These are phyloP conservation scores for Betula pendula DNA, from an alignment of 306 rosid genomes.

Conservation along the genomic window DNA sequence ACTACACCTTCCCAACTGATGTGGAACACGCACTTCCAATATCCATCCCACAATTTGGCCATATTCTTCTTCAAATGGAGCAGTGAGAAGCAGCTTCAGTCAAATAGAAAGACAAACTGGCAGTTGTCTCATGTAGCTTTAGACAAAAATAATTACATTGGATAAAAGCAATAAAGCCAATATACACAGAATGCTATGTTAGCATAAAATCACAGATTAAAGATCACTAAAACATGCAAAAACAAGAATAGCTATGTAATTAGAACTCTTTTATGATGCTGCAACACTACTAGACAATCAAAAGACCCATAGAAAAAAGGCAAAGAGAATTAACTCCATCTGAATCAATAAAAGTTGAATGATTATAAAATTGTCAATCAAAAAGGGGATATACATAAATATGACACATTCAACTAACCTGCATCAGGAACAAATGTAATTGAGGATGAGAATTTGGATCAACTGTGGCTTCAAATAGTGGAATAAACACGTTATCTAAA, in stretches of 20 bases:
- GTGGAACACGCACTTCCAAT: constrained; percentile 53
- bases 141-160: neutral
- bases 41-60: constrained; percentile 15
- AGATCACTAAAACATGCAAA: neutral
- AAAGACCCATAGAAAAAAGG: neutral
- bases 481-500: constrained; percentile 75
- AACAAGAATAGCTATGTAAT: neutral
- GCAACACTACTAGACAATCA: neutral
- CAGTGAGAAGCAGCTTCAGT: neutral
- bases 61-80: constrained; percentile 17
- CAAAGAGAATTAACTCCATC: neutral
- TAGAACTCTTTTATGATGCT: neutral
- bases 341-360: neutral
- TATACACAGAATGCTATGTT: neutral
- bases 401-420: constrained; percentile 44
- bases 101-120: constrained; percentile 4
- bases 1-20: constrained; percentile 43
- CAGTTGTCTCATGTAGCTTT: constrained; percentile 3
- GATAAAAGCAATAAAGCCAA: neutral
- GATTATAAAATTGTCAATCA: neutral
- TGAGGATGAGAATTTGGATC: constrained; percentile 88
- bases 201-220: neutral
- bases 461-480: constrained; percentile 76
- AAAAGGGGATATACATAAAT: neutral
- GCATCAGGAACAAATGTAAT: constrained; percentile 76